Evolutionary conservation across 495 filamentous ascomycete species (phyloP), one percentile per base, ranked within the genome.

Genomic region (Penicillium bovifimosum): DNA sequence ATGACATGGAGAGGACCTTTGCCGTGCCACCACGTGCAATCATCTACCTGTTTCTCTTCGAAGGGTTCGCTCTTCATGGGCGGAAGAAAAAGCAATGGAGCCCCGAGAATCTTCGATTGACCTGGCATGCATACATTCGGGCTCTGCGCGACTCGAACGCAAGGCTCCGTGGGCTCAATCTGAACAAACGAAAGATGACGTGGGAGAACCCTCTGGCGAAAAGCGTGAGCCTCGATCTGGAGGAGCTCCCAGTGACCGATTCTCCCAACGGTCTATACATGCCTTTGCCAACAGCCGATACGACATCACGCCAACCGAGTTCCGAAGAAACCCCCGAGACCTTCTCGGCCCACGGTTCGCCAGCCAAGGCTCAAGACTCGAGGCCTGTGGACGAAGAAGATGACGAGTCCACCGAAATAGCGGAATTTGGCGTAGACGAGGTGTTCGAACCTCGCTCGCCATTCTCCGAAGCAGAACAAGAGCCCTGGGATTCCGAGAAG

Each of bases 61-160:
- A 86, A 53, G 87, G 85, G 5, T 96, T 96, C 64, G 73, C 75
- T 40, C 63, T 64, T n/a, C 81, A 91, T 63, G 90, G 88, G 14
- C 79, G 81, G n/a, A 67, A 60, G 6, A 78, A 80, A 54, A 81
- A 80, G 10, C 63, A 79, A 6, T 93, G 88, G 90, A 86, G 80
- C 42, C 70, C 72, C 14, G 67, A 75, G 54, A 74, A 76, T 34
- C 74, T 91, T 11, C 69, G 78, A 43, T 54, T 54, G 38, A 65
- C 54, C 11, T 78, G 65, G 75, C 62, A 58, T 49, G 59, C 55
- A 26, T 77, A 65, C 53, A 74, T 80, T 51, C 80, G 75, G 53
- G 69, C 67, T 24, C 74, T 82, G 50, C 84, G 74, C 24, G 76
- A 79, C 46, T 76, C 75, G 1, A 80, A 83, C 33, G 69, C 71